Percentiles rank a stretch among this genome's conserved stretches.
Conservation (phyloP, 2,329 filamentous ascomycete species). For the Fusarium liriodendri region DNA sequence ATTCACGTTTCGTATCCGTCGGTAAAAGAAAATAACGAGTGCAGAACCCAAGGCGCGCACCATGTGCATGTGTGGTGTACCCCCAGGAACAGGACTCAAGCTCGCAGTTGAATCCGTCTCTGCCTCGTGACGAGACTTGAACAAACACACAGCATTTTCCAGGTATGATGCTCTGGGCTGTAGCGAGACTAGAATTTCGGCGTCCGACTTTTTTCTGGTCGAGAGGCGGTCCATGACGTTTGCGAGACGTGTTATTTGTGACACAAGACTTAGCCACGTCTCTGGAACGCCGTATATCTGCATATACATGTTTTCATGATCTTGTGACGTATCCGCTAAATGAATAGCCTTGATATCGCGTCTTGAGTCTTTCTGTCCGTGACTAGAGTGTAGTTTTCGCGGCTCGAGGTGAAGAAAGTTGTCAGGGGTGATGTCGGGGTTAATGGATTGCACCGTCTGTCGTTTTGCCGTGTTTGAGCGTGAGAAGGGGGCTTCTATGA, state of each 20-base stretch:
- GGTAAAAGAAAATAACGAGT: constrained; percentile 36
- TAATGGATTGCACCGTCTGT: constrained; percentile 13
- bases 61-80: constrained; percentile 39
- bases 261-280: constrained; percentile 38
- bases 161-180: constrained; percentile 30
- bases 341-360: constrained; percentile 37
- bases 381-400: constrained; percentile 8
- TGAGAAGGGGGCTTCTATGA: constrained; percentile 11
- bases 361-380: constrained; percentile 15
- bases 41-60: constrained; percentile 33
- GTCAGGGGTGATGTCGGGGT: constrained; percentile 30
- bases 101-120: background rate
- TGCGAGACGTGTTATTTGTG: constrained; percentile 34
- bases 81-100: constrained; percentile 3
- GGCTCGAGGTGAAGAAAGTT: constrained; percentile 38
- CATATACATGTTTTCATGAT: constrained; percentile 40
- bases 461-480: background rate
- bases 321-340: constrained; percentile 23
- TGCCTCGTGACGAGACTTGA: constrained; percentile 23
- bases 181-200: constrained; percentile 22
- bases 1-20: constrained; percentile 36
- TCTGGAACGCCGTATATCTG: constrained; percentile 39
- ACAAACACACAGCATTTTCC: constrained; percentile 36
- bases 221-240: constrained; percentile 33
- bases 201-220: constrained; percentile 11